Conservation (phyloP, 2,329 filamentous ascomycete species). For the Aspergillus ruber region DNA sequence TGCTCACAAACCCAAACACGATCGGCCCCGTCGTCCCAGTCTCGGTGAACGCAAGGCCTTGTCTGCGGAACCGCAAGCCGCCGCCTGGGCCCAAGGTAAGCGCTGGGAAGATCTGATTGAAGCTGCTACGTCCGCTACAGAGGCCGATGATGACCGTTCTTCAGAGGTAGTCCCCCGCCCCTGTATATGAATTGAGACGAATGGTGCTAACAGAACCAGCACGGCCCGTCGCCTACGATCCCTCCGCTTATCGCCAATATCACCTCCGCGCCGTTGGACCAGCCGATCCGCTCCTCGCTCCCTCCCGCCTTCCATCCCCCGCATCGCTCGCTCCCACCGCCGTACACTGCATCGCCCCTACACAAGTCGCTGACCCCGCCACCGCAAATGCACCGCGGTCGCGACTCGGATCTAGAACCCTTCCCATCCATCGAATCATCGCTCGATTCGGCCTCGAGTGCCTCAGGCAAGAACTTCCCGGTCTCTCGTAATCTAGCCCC, state of each 20-base stretch:
- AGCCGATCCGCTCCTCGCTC: slow-evolving; percentile 55
- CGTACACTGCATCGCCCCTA: slow-evolving; percentile 80
- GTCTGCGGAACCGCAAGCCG: slow-evolving; percentile 75
- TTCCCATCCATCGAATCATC: slow-evolving; percentile 86
- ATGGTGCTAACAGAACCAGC: slow-evolving; percentile 38
- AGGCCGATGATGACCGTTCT: slow-evolving; percentile 77
- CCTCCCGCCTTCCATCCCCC: slow-evolving; percentile 49
- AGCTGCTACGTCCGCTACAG: slow-evolving; percentile 84
- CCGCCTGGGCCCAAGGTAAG: slow-evolving; percentile 68
- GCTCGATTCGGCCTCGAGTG: slow-evolving; percentile 48
- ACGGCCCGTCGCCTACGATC: slow-evolving; percentile 36
- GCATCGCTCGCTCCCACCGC: slow-evolving; percentile 40
- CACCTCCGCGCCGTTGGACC: slow-evolving; percentile 31
- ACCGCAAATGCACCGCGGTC: slow-evolving; percentile 48
- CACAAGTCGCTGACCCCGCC: slow-evolving; percentile 82
- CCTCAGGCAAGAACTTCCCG: slow-evolving; percentile 61
- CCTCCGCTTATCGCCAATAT: slow-evolving; percentile 33
- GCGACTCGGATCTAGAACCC: slow-evolving; percentile 60
- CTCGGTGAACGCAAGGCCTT: slow-evolving; percentile 74
- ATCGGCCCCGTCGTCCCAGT: slow-evolving; percentile 68
- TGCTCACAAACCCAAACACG: slow-evolving; percentile 68
- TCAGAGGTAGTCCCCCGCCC: slow-evolving; percentile 60
- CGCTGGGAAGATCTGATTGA: slow-evolving; percentile 96
- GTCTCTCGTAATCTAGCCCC: slow-evolving; percentile 57
- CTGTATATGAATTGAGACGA: slow-evolving; percentile 13